Evolutionary conservation across 495 filamentous ascomycete species (phyloP).

Genomic region (Staphylotrichum tortipilum): DNA sequence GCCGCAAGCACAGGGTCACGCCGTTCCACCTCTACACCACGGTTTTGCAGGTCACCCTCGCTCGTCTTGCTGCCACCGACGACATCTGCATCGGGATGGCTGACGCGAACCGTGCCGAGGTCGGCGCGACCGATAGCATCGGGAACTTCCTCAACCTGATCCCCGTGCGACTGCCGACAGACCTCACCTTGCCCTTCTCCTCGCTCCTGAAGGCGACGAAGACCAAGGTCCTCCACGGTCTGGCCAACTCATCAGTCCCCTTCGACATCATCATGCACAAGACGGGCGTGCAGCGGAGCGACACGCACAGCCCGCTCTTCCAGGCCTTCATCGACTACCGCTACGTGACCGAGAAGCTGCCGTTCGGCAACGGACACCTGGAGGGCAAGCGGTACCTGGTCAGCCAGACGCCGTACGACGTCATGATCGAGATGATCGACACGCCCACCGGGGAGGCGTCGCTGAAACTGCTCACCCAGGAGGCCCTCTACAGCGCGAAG

Average conservation of each 20-base stretch:
- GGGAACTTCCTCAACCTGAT: constrained; percentile 44
- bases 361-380: too few species aligned
- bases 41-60: not conserved
- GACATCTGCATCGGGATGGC: constrained; percentile 30
- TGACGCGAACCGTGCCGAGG: constrained; percentile 31
- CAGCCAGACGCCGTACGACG: not conserved
- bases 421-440: not conserved
- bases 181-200: constrained; percentile 3
- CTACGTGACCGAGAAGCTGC: constrained; percentile 9
- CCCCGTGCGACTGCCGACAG: constrained; percentile 28
- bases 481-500: too few species aligned
- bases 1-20: not conserved
- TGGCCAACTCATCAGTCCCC: constrained; percentile 21
- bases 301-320: constrained; percentile 25
- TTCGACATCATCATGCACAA: constrained; percentile 31
- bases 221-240: constrained; percentile 5
- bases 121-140: constrained; percentile 22
- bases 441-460: not conserved
- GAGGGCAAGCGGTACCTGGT: not conserved
- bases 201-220: constrained; percentile 6
- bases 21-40: not conserved
- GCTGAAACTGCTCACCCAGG: too few species aligned
- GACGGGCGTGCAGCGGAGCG: constrained; percentile 13
- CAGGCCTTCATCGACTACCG: constrained; percentile 34
- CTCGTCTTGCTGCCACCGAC: not conserved